Percentiles rank a stretch among this genome's conserved stretches.
Evolutionary conservation across 2,329 filamentous ascomycete species (phyloP).

Genomic region (Pyrenophora tritici-repentis): DNA sequence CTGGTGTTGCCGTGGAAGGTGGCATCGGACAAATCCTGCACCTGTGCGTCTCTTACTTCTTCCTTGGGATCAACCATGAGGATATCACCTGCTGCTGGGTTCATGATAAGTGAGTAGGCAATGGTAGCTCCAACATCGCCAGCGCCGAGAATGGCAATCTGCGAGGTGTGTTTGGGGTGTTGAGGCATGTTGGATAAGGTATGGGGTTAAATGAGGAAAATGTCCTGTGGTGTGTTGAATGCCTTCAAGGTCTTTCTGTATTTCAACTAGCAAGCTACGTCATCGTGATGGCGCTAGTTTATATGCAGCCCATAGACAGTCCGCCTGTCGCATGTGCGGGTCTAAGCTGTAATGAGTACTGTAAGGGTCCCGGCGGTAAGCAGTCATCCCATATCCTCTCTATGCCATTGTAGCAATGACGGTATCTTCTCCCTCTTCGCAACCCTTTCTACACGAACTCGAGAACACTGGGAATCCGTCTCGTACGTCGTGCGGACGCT

Average conservation of each 20-base stretch:
- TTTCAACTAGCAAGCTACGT: constrained; percentile 10
- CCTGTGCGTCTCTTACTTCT: constrained; percentile 26
- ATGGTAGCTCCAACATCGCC: constrained; percentile 32
- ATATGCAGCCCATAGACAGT: constrained; percentile 5
- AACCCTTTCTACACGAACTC: background rate
- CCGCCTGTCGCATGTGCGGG: background rate
- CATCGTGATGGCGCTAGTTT: constrained; percentile 22
- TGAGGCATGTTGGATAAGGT: constrained; percentile 10
- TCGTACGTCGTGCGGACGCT: background rate
- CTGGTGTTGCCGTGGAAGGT: constrained; percentile 28
- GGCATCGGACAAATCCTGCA: constrained; percentile 24
- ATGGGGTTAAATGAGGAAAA: background rate
- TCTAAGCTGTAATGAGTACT: background rate
- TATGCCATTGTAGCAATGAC: background rate
- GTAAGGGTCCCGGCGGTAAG: background rate
- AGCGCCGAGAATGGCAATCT: constrained; percentile 30
- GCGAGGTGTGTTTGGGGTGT: constrained; percentile 23
- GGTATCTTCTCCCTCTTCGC: background rate
- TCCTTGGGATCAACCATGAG: constrained; percentile 29
- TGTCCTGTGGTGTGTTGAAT: background rate
- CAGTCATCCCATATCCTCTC: background rate
- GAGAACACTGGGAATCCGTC: background rate
- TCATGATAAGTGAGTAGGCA: constrained; percentile 32
- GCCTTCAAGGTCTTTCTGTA: background rate
- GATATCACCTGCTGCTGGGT: constrained; percentile 25